These are phyloP conservation scores for Croton laevigatus DNA, from an alignment of 441 rosid species.

Conservation along the genomic window DNA sequence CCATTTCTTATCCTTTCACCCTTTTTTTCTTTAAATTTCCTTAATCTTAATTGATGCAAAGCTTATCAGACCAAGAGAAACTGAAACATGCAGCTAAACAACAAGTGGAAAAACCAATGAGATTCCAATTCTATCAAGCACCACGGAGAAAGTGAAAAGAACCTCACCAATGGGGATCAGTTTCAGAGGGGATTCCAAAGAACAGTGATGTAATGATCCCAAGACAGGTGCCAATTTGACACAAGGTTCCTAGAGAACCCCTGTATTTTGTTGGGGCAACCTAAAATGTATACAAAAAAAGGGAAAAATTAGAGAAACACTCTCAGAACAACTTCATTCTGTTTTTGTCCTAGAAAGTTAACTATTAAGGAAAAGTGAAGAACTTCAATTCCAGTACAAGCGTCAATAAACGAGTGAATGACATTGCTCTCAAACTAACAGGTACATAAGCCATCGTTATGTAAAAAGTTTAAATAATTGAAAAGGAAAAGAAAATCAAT, in stretches of 20 bases:
- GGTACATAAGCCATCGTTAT: neutral
- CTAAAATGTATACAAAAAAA: conserved; percentile 31
- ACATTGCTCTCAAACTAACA: conserved; percentile 3
- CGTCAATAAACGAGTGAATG: neutral
- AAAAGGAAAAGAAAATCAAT: neutral
- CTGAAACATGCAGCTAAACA: neutral
- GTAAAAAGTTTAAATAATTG: neutral
- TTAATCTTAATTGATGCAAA: neutral
- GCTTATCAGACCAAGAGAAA: neutral
- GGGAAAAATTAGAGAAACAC: too few species aligned
- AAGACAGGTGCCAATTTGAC: conserved; percentile 71
- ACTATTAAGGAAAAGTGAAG: neutral
- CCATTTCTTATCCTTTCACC: neutral
- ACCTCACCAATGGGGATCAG: conserved; percentile 74
- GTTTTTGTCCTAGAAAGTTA: neutral
- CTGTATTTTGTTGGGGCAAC: conserved; percentile 75
- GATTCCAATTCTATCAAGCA: conserved; percentile 8
- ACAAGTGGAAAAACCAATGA: neutral
- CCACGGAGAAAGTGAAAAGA: conserved; percentile 18
- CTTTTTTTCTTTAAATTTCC: neutral
- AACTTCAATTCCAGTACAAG: neutral
- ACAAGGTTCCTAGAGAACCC: conserved; percentile 67
- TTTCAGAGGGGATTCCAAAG: conserved; percentile 61
- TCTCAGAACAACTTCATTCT: neutral
- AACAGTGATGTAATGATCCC: conserved; percentile 62